These are phyloP conservation scores for sweet orange (Citrus sinensis) DNA, from an alignment of 345 rosid genomes.

Conservation along the genomic window DNA sequence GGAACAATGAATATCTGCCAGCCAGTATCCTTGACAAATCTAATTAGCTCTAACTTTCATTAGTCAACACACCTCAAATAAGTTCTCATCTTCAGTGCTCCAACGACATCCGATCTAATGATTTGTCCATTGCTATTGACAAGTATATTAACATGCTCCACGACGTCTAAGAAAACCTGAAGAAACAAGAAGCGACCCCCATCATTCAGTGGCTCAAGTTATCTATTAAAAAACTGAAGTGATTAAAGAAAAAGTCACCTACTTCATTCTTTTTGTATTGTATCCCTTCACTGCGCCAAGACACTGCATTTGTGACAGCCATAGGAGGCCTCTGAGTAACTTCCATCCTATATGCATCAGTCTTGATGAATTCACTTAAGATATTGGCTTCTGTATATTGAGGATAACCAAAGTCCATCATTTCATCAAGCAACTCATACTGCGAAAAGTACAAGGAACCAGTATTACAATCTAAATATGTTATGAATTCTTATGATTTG, in stretches of 20 bases:
- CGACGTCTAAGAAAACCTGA: slow-evolving; percentile 93
- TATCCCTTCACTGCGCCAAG: slow-evolving; percentile 98
- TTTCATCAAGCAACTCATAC: slow-evolving; percentile 98
- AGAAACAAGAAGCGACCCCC: slow-evolving; percentile 14
- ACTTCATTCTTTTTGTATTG: slow-evolving; percentile 90
- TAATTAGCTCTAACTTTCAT: not conserved
- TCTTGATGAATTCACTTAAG: slow-evolving; percentile 93
- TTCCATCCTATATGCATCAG: slow-evolving; percentile 98
- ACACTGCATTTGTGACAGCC: slow-evolving; percentile 98
- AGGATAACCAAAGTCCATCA: slow-evolving; percentile 99
- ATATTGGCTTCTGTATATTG: slow-evolving; percentile 91
- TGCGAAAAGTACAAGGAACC: slow-evolving; percentile 34
- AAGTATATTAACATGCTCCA: slow-evolving; percentile 92
- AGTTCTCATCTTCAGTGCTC: slow-evolving; percentile 97
- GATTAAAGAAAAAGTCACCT: slow-evolving; percentile 15
- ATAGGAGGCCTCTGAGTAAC: slow-evolving; percentile 94
- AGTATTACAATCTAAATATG: not conserved
- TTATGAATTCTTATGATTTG: not conserved
- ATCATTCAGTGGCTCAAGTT: slow-evolving; percentile 12
- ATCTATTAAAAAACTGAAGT: slow-evolving; percentile 10
- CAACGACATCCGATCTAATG: slow-evolving; percentile 91
- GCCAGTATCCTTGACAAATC: not conserved
- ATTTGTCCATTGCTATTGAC: slow-evolving; percentile 97
- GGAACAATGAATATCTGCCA: not conserved
- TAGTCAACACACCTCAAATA: slow-evolving; percentile 65